phyloP scores from a whole-genome alignment of 768 basidiomycete genomes.

The Russula foetens region DNA sequence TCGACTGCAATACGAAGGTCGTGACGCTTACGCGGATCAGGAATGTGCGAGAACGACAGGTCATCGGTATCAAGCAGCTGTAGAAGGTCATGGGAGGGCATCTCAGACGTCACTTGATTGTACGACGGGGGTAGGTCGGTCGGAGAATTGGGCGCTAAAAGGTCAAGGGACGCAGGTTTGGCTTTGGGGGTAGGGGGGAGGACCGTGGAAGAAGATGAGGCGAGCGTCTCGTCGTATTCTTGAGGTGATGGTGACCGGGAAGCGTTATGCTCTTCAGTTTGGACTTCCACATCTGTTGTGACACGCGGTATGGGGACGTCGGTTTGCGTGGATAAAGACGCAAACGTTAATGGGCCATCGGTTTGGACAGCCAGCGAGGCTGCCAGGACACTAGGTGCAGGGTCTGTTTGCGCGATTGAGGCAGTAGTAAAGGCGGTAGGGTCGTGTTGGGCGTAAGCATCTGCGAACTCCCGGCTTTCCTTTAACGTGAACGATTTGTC shows the following conservation, averaged over 20 bases:
- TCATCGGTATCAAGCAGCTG: slow-evolving; percentile 15
- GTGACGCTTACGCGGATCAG: slow-evolving; percentile 17
- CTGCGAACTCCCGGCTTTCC: slow-evolving; percentile 68
- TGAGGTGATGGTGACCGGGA: slow-evolving; percentile 41
- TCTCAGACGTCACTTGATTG: slow-evolving; percentile 41
- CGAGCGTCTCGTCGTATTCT: slow-evolving; percentile 45
- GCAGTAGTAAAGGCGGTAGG: slow-evolving; percentile 40
- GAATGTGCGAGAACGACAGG: slow-evolving; percentile 16
- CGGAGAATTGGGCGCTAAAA: slow-evolving; percentile 14
- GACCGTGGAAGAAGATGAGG: slow-evolving; percentile 68
- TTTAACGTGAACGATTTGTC: slow-evolving; percentile 38
- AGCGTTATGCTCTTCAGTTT: slow-evolving; percentile 44
- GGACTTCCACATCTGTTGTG: slow-evolving; percentile 49
- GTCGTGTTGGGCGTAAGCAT: slow-evolving; percentile 67
- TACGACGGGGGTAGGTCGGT: slow-evolving; percentile 70
- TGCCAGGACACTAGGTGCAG: slow-evolving; percentile 40
- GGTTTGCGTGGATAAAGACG: slow-evolving; percentile 23
- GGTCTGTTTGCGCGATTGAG: slow-evolving; percentile 52
- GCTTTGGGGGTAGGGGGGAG: slow-evolving; percentile 64
- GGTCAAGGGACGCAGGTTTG: slow-evolving; percentile 17
- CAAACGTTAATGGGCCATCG: slow-evolving; percentile 20
- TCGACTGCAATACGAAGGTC: slow-evolving; percentile 48
- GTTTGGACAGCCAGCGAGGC: slow-evolving; percentile 47
- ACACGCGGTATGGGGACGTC: slow-evolving; percentile 23
- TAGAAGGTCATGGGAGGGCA: slow-evolving; percentile 22